Base-by-base conservation (phyloP, 441 rosid species). In the Euphorbia celastroides region DNA sequence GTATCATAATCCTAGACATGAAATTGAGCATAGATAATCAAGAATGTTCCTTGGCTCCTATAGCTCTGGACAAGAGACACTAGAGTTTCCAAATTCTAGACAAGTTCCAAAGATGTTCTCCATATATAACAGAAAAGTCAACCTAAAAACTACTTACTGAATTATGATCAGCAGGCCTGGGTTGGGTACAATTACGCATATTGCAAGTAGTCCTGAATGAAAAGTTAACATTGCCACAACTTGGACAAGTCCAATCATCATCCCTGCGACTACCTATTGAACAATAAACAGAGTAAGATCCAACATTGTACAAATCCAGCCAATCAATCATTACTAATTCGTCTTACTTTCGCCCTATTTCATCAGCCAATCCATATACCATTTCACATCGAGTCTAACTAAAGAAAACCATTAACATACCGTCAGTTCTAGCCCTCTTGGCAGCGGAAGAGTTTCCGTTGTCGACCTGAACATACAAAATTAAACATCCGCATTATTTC, bases 241-340 rank as follows among this genome's bases (percentile, higher is more conserved):
- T 94, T 9, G 98, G 97, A 42, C 98, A 94, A 34, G 96, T 92
- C 99, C 98, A 95, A 71, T 95, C 99, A 79, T 92, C 98, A 73
- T 95, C 99, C 80, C 99, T 86, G 11, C 99, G 92, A 59, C 99
- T 87, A 42, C 97, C 99, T 94, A 66, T 23, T 58, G 54, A 6
- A 17, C n/a, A 20, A 64, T 36, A 57, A 25, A 54, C 41, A 10
- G 5, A 62, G 20, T 20, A 1, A 31, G n/a, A 9, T 31, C 36
- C 32, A 64, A 23, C 7, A 32, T 32, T 22, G 8, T 65, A 32
- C 31, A 9, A 0, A 56, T 26, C n/a, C 54, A n/a, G 57, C 56
- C 16, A 17, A 26, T 26, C 31, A 54, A 23, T 23, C 55, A 23
- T 3, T 26, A 38, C 38, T 59, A n/a, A 8, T 46, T 48, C 10